Evolutionary conservation across 768 basidiomycete genomes (phyloP).

Genomic region (Calocybe indica): DNA sequence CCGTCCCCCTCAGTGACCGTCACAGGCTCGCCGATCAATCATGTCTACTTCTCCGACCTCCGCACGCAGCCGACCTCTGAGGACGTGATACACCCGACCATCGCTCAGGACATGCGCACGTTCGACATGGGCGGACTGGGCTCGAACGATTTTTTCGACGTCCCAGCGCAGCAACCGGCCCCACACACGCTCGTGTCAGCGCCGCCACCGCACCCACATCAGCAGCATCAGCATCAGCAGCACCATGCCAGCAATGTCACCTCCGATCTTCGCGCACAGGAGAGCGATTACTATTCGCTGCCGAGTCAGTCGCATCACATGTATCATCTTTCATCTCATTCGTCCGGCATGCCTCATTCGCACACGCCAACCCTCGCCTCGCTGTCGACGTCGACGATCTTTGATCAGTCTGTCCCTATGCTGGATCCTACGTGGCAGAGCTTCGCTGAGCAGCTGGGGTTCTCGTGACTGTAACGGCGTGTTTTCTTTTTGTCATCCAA

Average conservation of each 20-base stretch:
- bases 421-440: conserved; percentile 62
- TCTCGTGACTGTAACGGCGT: conserved; percentile 13
- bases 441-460: conserved; percentile 65
- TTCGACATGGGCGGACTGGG: conserved; percentile 22
- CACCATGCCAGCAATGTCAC: not conserved
- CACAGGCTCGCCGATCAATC: conserved; percentile 1
- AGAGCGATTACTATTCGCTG: conserved; percentile 5
- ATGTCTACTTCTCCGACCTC: conserved; percentile 10
- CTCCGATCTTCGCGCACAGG: not conserved
- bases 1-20: conserved; percentile 1
- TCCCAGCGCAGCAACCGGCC: conserved; percentile 7
- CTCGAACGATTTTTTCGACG: conserved; percentile 19
- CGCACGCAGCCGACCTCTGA: conserved; percentile 2
- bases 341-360: too few relatives aligned
- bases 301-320: not conserved
- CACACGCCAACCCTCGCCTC: not conserved
- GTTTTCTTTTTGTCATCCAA: not conserved
- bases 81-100: conserved; percentile 39
- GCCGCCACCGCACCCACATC: conserved; percentile 11
- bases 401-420: conserved; percentile 26
- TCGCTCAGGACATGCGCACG: conserved; percentile 40
- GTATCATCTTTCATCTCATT: conserved; percentile 5
- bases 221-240: not conserved
- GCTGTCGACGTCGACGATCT: conserved; percentile 1
- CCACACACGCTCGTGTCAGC: conserved; percentile 1